Evolutionary conservation across 306 rosid genomes (phyloP).

Genomic region (Lathyrus sativus): DNA sequence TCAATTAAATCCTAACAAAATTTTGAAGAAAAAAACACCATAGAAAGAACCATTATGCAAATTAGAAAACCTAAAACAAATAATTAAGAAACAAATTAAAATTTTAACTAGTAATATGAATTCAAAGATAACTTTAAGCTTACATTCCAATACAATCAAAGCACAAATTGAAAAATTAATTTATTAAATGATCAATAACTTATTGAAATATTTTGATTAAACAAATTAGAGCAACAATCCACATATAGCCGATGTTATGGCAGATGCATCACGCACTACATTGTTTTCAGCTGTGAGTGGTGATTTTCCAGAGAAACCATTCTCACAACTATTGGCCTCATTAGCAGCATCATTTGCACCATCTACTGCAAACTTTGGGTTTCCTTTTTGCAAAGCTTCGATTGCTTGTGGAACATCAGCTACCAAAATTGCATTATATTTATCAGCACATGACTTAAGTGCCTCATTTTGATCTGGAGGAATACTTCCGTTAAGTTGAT

Average conservation of each 20-base stretch:
- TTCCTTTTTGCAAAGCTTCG: conserved; percentile 41
- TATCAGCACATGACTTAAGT: conserved; percentile 30
- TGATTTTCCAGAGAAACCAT: conserved; percentile 40
- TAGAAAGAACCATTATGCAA: too few species aligned
- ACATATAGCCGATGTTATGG: conserved; percentile 42
- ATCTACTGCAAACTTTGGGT: conserved; percentile 46
- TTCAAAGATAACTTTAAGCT: too few species aligned
- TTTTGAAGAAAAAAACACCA: too few species aligned
- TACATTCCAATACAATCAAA: too few species aligned
- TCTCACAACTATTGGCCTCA: conserved; percentile 43
- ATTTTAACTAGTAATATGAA: too few species aligned
- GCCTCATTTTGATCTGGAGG: not conserved
- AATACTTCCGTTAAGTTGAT: not conserved
- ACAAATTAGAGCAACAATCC: not conserved
- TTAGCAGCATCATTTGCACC: conserved; percentile 37
- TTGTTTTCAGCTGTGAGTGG: conserved; percentile 39
- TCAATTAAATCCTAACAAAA: too few species aligned
- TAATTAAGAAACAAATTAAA: too few species aligned
- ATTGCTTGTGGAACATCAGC: conserved; percentile 45
- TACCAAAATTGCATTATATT: conserved; percentile 28
- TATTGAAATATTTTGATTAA: not conserved
- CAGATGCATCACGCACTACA: conserved; percentile 28
- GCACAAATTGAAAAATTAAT: too few species aligned
- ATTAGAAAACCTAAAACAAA: too few species aligned
- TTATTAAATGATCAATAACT: too few species aligned